Evolutionary conservation across 2,329 filamentous ascomycete genomes (phyloP).

Genomic region (Ramularia endophylla): DNA sequence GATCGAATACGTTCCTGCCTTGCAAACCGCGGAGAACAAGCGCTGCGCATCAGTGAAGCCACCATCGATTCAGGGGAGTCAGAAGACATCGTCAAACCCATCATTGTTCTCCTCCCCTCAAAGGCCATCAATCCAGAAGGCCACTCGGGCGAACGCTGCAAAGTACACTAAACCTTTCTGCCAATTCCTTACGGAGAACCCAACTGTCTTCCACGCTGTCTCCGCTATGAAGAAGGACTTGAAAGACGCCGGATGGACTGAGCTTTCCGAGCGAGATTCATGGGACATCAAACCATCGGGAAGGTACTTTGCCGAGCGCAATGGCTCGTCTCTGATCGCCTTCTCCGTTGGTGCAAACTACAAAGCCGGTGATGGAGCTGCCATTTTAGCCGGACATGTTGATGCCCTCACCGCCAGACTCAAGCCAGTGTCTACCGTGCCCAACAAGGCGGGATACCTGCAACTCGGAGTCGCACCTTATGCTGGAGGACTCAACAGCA

Average conservation of each 20-base stretch:
- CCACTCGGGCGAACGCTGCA: conserved; percentile 24
- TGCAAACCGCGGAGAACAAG: too few relatives aligned
- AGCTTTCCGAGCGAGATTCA: conserved; percentile 70
- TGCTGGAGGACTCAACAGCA: conserved; percentile 76
- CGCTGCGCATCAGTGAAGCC: conserved; percentile 2
- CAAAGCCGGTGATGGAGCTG: conserved; percentile 76
- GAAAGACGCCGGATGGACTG: conserved; percentile 64
- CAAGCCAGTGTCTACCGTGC: conserved; percentile 83
- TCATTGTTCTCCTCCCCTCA: too few relatives aligned
- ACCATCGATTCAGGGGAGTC: conserved; percentile 10
- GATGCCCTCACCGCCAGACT: conserved; percentile 86
- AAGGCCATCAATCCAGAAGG: conserved; percentile 13
- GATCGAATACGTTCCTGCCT: background rate
- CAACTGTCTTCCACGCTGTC: conserved; percentile 89
- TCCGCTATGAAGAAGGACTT: conserved; percentile 70
- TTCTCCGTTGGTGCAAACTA: conserved; percentile 79
- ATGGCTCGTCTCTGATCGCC: conserved; percentile 77
- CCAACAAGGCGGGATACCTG: conserved; percentile 76
- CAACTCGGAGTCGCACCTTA: conserved; percentile 92
- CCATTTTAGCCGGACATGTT: conserved; percentile 85
- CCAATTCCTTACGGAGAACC: conserved; percentile 81
- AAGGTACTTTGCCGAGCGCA: conserved; percentile 84
- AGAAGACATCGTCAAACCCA: too few relatives aligned
- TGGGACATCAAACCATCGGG: conserved; percentile 80
- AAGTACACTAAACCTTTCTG: conserved; percentile 47